These are phyloP conservation scores for Leptographium radiaticola DNA, from an alignment of 2,329 filamentous ascomycete genomes.

Conservation along the genomic window DNA sequence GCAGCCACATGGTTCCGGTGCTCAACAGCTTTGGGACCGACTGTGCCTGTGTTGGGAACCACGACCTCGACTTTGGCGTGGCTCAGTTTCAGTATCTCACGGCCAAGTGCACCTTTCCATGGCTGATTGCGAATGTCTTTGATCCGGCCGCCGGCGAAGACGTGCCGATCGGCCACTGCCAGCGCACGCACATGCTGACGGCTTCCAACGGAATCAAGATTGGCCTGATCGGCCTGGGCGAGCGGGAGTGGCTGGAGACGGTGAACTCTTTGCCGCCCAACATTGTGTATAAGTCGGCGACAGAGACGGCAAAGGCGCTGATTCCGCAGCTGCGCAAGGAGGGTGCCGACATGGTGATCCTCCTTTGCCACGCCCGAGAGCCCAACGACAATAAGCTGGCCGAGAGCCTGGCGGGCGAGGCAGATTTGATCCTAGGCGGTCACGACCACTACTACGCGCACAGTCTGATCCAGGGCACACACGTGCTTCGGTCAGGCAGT, in stretches of 20 bases:
- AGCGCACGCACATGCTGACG: constrained; percentile 63
- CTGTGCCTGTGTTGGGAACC: constrained; percentile 79
- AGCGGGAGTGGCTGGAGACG: constrained; percentile 79
- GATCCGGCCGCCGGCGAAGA: constrained; percentile 68
- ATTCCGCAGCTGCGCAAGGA: constrained; percentile 59
- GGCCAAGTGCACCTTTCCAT: constrained; percentile 69
- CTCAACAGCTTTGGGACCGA: constrained; percentile 67
- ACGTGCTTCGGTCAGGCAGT: constrained; percentile 75
- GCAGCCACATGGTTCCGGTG: constrained; percentile 77
- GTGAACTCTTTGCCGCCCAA: constrained; percentile 77
- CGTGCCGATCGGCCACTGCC: constrained; percentile 62
- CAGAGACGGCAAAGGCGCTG: constrained; percentile 60
- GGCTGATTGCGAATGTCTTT: constrained; percentile 79
- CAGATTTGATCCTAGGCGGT: constrained; percentile 78
- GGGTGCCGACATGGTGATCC: constrained; percentile 72
- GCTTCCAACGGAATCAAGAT: constrained; percentile 76
- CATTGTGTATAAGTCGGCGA: constrained; percentile 70
- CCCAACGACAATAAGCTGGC: constrained; percentile 84
- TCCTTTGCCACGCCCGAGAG: constrained; percentile 74
- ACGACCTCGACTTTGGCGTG: constrained; percentile 87
- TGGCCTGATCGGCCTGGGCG: constrained; percentile 72
- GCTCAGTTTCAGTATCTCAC: constrained; percentile 63
- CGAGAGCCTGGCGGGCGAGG: constrained; percentile 54
- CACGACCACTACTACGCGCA: constrained; percentile 87
- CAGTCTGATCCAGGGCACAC: constrained; percentile 61